These are phyloP conservation scores for Hirsutella thompsonii DNA, from an alignment of 2,329 filamentous ascomycete species.

Conservation along the genomic window DNA sequence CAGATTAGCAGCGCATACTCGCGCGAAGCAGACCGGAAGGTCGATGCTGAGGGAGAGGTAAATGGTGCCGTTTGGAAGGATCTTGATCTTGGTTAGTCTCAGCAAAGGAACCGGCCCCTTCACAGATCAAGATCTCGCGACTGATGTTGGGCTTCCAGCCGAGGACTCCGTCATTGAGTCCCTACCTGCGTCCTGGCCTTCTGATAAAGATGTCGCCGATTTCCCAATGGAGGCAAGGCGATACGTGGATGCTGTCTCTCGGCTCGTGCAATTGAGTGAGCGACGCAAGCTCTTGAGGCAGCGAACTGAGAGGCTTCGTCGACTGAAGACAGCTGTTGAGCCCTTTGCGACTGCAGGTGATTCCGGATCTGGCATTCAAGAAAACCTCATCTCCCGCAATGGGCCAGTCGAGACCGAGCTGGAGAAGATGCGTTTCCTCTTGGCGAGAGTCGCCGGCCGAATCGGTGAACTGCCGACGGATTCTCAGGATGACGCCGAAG, in stretches of 20 bases:
- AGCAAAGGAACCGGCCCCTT: background rate
- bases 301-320: slow-evolving; percentile 32
- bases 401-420: slow-evolving; percentile 54
- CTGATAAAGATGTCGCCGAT: slow-evolving; percentile 20
- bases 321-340: slow-evolving; percentile 35
- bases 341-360: slow-evolving; percentile 20
- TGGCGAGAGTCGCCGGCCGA: slow-evolving; percentile 44
- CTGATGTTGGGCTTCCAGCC: slow-evolving; percentile 16
- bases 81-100: slow-evolving; percentile 30
- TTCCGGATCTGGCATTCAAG: slow-evolving; percentile 35
- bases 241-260: slow-evolving; percentile 36
- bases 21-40: slow-evolving; percentile 27
- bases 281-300: slow-evolving; percentile 19
- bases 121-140: background rate
- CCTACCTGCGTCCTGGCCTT: slow-evolving; percentile 34
- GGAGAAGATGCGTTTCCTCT: slow-evolving; percentile 50
- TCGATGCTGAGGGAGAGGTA: slow-evolving; percentile 18
- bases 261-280: slow-evolving; percentile 34
- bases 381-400: slow-evolving; percentile 53
- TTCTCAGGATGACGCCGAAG: slow-evolving; percentile 6
- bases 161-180: slow-evolving; percentile 28
- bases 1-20: slow-evolving; percentile 58
- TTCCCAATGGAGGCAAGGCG: slow-evolving; percentile 33
- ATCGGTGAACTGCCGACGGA: slow-evolving; percentile 25
- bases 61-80: slow-evolving; percentile 24